These are phyloP conservation scores for Phlyctochytrium bullatum DNA, from an alignment of 192 early-diverging fungal genomes.

Conservation along the genomic window DNA sequence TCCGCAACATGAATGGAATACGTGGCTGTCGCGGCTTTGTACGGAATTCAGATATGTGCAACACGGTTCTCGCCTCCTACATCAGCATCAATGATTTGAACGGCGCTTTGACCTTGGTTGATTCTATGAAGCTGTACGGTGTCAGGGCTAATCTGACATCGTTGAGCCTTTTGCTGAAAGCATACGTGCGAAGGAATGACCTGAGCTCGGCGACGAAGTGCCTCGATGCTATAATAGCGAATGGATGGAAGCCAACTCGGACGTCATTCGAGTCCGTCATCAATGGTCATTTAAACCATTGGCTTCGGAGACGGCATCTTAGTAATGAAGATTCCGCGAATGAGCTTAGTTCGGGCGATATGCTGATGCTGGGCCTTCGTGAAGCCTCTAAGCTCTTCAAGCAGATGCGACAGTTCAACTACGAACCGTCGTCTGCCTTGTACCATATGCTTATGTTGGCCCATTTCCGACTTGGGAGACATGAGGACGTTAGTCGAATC, in stretches of 20 bases:
- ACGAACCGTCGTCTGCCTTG: background rate
- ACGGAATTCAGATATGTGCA: background rate
- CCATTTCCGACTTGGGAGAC: conserved; percentile 3
- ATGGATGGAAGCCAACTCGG: background rate
- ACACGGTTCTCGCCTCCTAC: background rate
- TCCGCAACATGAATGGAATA: background rate
- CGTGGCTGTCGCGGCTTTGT: background rate
- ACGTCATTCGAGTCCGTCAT: background rate
- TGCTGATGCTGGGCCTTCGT: background rate
- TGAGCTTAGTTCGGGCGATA: background rate
- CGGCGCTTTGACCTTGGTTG: background rate
- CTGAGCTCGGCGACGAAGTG: background rate
- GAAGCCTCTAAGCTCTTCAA: conserved; percentile 6
- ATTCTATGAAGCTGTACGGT: background rate
- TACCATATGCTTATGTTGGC: conserved; percentile 14
- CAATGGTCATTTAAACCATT: background rate
- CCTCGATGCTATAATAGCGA: background rate
- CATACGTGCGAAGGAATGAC: background rate
- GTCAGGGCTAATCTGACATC: background rate
- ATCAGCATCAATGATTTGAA: background rate
- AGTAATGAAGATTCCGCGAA: background rate
- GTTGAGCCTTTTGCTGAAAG: background rate
- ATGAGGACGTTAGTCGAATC: conserved; percentile 11
- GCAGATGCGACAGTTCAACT: conserved; percentile 6
- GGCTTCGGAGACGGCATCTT: background rate